phyloP scores from a whole-genome alignment of 2,329 filamentous ascomycete species.

The Colletotrichum navitas region DNA sequence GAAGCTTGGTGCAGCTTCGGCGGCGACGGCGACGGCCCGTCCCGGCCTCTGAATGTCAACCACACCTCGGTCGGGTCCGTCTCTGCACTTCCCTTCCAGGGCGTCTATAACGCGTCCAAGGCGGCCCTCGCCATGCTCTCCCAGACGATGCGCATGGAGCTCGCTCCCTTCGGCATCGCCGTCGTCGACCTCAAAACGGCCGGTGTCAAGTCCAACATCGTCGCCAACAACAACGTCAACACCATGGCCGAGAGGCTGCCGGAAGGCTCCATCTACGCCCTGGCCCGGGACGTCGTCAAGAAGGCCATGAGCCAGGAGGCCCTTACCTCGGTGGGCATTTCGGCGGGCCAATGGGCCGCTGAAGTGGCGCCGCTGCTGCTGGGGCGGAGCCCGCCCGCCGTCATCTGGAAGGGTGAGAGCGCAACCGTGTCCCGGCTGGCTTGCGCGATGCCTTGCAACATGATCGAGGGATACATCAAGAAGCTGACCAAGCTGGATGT shows the following conservation, averaged over 20 bases:
- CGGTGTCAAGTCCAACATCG: constrained; percentile 37
- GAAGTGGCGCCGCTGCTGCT: constrained; percentile 43
- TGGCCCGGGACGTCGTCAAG: constrained; percentile 44
- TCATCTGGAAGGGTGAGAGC: constrained; percentile 46
- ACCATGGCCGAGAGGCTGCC: constrained; percentile 42
- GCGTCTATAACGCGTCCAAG: constrained; percentile 46
- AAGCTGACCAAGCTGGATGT: constrained; percentile 45
- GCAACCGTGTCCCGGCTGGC: constrained; percentile 41
- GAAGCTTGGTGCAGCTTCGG: neutral
- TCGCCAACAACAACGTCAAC: constrained; percentile 37
- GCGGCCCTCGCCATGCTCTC: constrained; percentile 45
- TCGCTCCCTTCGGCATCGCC: constrained; percentile 46
- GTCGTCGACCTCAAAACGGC: constrained; percentile 45
- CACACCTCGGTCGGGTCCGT: constrained; percentile 43
- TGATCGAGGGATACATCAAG: constrained; percentile 44
- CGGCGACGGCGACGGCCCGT: neutral
- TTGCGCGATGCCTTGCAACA: constrained; percentile 40
- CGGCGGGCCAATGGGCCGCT: constrained; percentile 44
- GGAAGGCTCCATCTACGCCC: constrained; percentile 44
- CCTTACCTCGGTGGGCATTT: constrained; percentile 31
- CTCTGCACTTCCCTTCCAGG: constrained; percentile 23
- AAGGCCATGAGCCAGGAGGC: constrained; percentile 44
- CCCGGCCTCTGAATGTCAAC: constrained; percentile 17
- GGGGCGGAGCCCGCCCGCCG: constrained; percentile 40
- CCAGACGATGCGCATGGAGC: constrained; percentile 47